phyloP scores from a whole-genome alignment of 257 asterid genomes.

The Scutellaria baicalensis region DNA sequence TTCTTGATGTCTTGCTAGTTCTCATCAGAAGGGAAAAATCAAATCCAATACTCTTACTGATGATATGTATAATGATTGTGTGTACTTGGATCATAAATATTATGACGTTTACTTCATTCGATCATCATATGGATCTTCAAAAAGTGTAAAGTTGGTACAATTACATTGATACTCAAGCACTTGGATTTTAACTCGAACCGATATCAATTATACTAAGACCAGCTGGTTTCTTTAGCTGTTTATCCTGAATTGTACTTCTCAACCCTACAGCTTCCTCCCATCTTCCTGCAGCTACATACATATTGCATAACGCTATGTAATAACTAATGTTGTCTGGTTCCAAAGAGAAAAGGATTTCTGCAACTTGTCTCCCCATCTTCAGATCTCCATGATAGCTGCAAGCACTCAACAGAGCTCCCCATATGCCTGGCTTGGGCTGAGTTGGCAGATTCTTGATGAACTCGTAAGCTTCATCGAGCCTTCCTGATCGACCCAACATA shows the following conservation, averaged over 20 bases:
- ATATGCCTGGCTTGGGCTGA: constrained; percentile 33
- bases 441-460: constrained; percentile 32
- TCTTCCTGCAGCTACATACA: constrained; percentile 56
- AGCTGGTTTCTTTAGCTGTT: constrained; percentile 39
- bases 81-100: too few species aligned
- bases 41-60: too few species aligned
- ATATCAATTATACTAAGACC: constrained; percentile 48
- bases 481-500: constrained; percentile 57
- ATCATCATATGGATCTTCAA: too few species aligned
- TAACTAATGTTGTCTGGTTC: constrained; percentile 60
- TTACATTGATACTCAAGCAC: neutral
- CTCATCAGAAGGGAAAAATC: too few species aligned
- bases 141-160: too few species aligned
- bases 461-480: constrained; percentile 37
- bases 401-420: constrained; percentile 66
- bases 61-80: too few species aligned
- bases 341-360: constrained; percentile 28
- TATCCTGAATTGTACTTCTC: constrained; percentile 40
- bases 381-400: constrained; percentile 53
- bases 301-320: constrained; percentile 43
- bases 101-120: too few species aligned
- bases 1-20: too few species aligned
- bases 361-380: constrained; percentile 55
- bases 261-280: constrained; percentile 70
- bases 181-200: constrained; percentile 15